Conservation (phyloP, 2,329 filamentous ascomycete species). For the Penicillium sclerotigenum region DNA sequence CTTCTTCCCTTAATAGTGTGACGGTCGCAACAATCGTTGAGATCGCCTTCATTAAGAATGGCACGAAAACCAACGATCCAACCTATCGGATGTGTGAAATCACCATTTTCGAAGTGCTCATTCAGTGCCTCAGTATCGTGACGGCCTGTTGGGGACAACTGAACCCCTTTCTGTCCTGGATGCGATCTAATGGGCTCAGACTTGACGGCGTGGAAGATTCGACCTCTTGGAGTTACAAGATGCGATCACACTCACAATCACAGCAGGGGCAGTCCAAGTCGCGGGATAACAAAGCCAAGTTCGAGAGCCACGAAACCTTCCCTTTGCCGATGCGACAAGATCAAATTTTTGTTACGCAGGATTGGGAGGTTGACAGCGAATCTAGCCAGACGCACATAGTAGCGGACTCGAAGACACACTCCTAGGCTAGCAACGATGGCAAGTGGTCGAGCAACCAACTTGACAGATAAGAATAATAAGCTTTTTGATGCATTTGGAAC, state of each 20-base stretch:
- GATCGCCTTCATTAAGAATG: conserved; percentile 11
- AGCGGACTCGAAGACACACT: neutral
- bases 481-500: too few relatives aligned
- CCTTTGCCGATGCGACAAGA: neutral
- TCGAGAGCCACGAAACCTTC: neutral
- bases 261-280: neutral
- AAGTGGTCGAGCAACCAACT: neutral
- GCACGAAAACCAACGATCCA: conserved; percentile 13
- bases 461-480: neutral
- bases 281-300: neutral
- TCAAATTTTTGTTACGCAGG: conserved; percentile 10
- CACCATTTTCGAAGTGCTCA: conserved; percentile 16
- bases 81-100: conserved; percentile 19
- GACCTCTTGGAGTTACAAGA: conserved; percentile 4
- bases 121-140: conserved; percentile 26
- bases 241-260: conserved; percentile 6
- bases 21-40: conserved; percentile 13
- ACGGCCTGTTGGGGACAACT: conserved; percentile 25
- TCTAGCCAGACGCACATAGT: conserved; percentile 12
- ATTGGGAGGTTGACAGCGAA: conserved; percentile 15
- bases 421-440: neutral
- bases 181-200: conserved; percentile 7
- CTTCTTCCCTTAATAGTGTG: conserved; percentile 8
- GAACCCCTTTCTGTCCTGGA: conserved; percentile 21
- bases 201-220: conserved; percentile 13